Conservation (phyloP, 2,329 filamentous ascomycete species). For the Rhexocercosporidium sp. region DNA sequence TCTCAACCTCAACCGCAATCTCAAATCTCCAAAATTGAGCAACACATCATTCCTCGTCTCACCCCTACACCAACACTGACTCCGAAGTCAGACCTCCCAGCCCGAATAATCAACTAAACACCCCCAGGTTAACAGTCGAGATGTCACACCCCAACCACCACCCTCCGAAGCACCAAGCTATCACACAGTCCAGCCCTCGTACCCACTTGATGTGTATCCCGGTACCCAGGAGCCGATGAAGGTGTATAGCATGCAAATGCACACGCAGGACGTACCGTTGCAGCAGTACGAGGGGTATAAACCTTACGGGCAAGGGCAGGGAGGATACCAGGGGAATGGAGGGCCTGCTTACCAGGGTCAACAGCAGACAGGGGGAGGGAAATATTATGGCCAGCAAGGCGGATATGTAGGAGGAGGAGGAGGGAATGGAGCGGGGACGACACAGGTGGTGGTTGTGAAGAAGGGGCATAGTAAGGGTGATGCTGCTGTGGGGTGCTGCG, state of each 20-base stretch:
- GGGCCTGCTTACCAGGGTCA: not conserved
- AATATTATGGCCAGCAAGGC: not conserved
- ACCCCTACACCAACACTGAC: too few species aligned
- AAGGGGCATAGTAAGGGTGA: not conserved
- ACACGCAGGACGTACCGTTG: not conserved
- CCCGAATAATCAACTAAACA: too few species aligned
- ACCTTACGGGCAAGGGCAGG: not conserved
- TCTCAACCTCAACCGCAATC: too few species aligned
- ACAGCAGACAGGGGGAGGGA: not conserved
- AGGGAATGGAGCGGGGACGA: not conserved
- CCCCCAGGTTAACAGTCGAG: too few species aligned
- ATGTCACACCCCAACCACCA: not conserved
- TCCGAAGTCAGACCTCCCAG: too few species aligned
- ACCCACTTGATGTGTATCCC: not conserved
- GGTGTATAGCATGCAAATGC: not conserved
- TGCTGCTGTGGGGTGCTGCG: slow-evolving; percentile 13
- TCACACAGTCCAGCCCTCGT: not conserved
- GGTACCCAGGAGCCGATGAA: not conserved
- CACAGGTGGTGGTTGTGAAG: slow-evolving; percentile 4
- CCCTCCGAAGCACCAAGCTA: not conserved
- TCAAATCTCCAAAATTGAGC: too few species aligned
- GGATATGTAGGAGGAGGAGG: not conserved
- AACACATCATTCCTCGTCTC: too few species aligned
- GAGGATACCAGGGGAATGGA: not conserved
- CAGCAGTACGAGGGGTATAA: not conserved